Conservation (phyloP, 768 basidiomycete species). For the Coprinopsis sp. region DNA sequence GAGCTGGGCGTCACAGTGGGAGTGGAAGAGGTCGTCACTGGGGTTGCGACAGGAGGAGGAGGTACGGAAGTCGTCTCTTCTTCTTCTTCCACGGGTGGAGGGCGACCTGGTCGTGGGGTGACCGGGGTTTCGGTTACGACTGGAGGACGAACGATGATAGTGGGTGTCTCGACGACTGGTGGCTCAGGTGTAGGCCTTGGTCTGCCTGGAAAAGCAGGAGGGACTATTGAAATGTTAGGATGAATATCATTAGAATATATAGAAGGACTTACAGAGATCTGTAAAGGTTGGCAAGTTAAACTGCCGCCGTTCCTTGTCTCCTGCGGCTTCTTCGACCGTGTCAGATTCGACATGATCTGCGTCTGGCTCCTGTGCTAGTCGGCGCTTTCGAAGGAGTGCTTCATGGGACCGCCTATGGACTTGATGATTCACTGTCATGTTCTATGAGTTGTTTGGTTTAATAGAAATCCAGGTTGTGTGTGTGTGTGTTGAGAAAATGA, state of each 20-base stretch:
- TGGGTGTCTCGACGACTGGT: not conserved
- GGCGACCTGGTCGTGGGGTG: not conserved
- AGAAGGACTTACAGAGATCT: no score
- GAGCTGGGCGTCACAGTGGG: no score
- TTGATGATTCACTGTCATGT: not conserved
- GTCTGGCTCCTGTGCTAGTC: not conserved
- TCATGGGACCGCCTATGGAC: slow-evolving; percentile 1
- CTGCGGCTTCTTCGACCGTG: not conserved
- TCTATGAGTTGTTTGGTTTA: not conserved
- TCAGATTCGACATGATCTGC: not conserved
- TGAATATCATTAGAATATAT: no score
- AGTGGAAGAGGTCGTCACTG: no score
- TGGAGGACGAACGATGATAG: not conserved
- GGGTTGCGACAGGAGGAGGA: no score
- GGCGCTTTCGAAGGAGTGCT: slow-evolving; percentile 5
- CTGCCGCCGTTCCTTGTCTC: not conserved
- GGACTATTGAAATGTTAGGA: not conserved
- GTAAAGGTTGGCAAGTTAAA: not conserved
- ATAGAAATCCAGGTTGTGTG: not conserved
- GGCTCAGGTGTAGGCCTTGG: not conserved
- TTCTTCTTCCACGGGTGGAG: no score
- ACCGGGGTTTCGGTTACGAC: not conserved
- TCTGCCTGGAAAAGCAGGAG: not conserved
- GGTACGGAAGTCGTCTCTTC: no score
- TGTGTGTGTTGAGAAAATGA: not conserved